Evolutionary conservation across 176 grass and related monocot species (phyloP), one percentile per base, ranked within the genome.

Genomic region (Oryza glaberrima): DNA sequence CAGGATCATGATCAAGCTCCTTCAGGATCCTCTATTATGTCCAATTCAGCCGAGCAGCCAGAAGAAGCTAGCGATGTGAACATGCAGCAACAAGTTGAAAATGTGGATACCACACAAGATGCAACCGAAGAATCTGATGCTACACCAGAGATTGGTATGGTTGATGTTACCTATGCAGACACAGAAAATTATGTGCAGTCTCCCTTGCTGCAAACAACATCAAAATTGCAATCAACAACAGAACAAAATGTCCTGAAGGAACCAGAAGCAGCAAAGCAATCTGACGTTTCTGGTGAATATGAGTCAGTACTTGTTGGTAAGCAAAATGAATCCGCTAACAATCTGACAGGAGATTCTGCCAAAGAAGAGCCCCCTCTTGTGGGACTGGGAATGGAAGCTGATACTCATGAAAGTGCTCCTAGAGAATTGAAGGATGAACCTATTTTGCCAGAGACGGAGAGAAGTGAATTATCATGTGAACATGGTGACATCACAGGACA

Each of bases 401-500:
- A 63, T 19, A 35, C 15, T 28, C 22, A 52, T 16, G 85, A 82
- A 6, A 58, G 25, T 6, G 51, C 9, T 41, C 36, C 15, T 12
- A 15, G 47, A 15, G 15, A 36, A 32, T 20, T n/a, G 9, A 9
- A 16, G 19, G 65, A 68, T 69, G 60, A 44, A 43, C 61, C 72
- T 74, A 22, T 60, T 46, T 34, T 49, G 8, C 67, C 71, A 70
- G 90, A 86, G 28, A 15, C 44, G 22, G 74, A 72, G 3, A 38
- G 7, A 1, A 60, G 14, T 67, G 78, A 54, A 15, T 52, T 69
- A 35, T 26, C 28, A 28, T 56, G 80, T 23, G 11, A 28, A 3
- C 34, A 89, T 52, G 73, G 44, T 83, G 78, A 9, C 30, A 44
- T 25, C 64, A 58, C 10, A 46, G 44, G 11, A 16, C 16, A 75